Conservation (phyloP, 2,329 filamentous ascomycete species). For the Dendrostoma leiphaemia region DNA sequence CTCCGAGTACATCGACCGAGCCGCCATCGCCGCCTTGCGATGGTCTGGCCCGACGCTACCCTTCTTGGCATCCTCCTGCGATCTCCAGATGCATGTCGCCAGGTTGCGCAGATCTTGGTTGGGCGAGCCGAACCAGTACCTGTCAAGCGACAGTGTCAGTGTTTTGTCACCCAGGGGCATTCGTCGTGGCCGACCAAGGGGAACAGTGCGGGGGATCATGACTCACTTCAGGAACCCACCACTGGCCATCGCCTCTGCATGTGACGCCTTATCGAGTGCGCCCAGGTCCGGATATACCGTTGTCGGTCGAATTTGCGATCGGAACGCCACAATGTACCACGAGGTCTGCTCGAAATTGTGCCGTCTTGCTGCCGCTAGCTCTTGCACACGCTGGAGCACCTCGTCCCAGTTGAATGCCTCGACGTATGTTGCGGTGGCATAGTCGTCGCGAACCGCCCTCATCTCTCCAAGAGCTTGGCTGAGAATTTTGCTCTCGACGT, state of each 20-base stretch:
- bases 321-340: slow-evolving; percentile 86
- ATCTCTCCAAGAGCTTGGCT: slow-evolving; percentile 69
- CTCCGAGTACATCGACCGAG: slow-evolving; percentile 60
- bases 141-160: slow-evolving; percentile 33
- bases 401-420: slow-evolving; percentile 75
- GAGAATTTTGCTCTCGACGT: slow-evolving; percentile 65
- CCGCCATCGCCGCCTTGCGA: slow-evolving; percentile 63
- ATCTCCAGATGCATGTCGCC: slow-evolving; percentile 73
- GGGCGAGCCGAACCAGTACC: slow-evolving; percentile 84
- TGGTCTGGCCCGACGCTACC: slow-evolving; percentile 61
- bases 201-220: too few species aligned
- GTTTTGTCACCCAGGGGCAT: too few species aligned
- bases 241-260: slow-evolving; percentile 74
- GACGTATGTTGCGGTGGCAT: slow-evolving; percentile 72
- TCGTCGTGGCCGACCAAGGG: too few species aligned
- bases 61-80: slow-evolving; percentile 55
- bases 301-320: slow-evolving; percentile 66
- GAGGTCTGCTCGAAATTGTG: slow-evolving; percentile 57
- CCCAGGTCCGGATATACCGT: slow-evolving; percentile 69
- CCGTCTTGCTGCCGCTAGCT: slow-evolving; percentile 45
- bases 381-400: slow-evolving; percentile 57
- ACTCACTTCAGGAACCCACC: slow-evolving; percentile 78
- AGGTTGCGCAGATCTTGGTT: slow-evolving; percentile 72
- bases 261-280: slow-evolving; percentile 72
- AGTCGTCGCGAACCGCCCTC: slow-evolving; percentile 62